Evolutionary conservation across 2,329 filamentous ascomycete species (phyloP).

Genomic region (Verticillium nonalfalfae): DNA sequence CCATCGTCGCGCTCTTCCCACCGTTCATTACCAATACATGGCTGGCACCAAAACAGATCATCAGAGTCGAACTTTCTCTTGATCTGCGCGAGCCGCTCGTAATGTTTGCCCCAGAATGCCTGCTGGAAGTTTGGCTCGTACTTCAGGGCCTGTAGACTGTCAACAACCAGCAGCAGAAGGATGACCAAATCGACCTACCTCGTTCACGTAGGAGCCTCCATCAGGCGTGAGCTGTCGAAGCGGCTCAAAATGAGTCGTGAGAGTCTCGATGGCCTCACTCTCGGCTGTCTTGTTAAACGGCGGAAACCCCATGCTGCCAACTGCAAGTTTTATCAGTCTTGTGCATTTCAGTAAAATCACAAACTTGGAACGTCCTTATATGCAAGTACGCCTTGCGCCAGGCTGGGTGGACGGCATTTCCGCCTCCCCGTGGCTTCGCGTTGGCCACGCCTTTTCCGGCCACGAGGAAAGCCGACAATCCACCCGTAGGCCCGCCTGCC

Average conservation of each 20-base stretch:
- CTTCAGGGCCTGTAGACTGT: background rate
- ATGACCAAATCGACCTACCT: constrained; percentile 10
- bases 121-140: constrained; percentile 13
- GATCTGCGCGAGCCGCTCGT: constrained; percentile 8
- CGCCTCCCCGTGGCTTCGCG: constrained; percentile 34
- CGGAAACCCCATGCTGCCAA: constrained; percentile 17
- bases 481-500: constrained; percentile 13
- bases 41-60: constrained; percentile 12
- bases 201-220: constrained; percentile 13
- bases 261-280: constrained; percentile 14
- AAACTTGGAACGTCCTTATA: constrained; percentile 23
- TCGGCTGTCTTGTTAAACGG: constrained; percentile 25
- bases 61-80: constrained; percentile 12
- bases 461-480: constrained; percentile 30
- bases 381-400: constrained; percentile 36
- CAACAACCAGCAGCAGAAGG: background rate
- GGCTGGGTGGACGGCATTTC: constrained; percentile 39
- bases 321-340: constrained; percentile 16
- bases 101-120: constrained; percentile 13
- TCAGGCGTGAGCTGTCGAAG: constrained; percentile 20
- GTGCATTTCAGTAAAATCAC: too few relatives aligned
- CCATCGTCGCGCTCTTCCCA: constrained; percentile 10
- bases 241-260: constrained; percentile 22
- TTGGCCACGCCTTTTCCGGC: constrained; percentile 36
- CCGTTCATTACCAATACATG: constrained; percentile 10